phyloP scores from a whole-genome alignment of 495 filamentous ascomycete genomes.

The Bombardia bombarda region DNA sequence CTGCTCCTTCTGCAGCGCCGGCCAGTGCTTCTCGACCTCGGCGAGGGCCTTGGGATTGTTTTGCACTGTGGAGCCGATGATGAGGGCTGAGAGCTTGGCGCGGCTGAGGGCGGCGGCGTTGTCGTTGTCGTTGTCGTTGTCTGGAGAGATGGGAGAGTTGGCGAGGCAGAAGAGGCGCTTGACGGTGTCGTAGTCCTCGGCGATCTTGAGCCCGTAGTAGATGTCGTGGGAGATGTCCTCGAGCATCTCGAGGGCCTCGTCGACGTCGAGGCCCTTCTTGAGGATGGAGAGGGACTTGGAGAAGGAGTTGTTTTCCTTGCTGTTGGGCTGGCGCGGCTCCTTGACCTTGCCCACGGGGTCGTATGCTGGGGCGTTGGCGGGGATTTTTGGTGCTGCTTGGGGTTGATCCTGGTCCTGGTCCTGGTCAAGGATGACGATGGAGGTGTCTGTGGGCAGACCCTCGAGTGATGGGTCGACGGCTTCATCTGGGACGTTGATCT shows the following conservation, averaged over 20 bases:
- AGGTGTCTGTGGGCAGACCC: slow-evolving; percentile 38
- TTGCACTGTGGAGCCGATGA: slow-evolving; percentile 46
- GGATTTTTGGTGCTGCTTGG: too few relatives aligned
- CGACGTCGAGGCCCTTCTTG: slow-evolving; percentile 29
- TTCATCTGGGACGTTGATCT: slow-evolving; percentile 47
- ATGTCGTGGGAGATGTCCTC: slow-evolving; percentile 56
- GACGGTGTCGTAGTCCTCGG: slow-evolving; percentile 38
- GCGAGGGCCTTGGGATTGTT: slow-evolving; percentile 56
- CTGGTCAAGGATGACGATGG: slow-evolving; percentile 38
- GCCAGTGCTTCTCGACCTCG: slow-evolving; percentile 36
- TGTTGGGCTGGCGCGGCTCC: slow-evolving; percentile 29
- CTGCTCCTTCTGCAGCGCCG: slow-evolving; percentile 18
- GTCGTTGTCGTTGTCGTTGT: slow-evolving; percentile 4
- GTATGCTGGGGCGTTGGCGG: slow-evolving; percentile 37
- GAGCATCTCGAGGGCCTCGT: slow-evolving; percentile 40
- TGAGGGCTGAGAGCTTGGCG: slow-evolving; percentile 41
- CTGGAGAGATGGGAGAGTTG: slow-evolving; percentile 11
- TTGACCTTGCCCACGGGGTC: slow-evolving; percentile 43
- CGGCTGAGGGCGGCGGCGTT: slow-evolving; percentile 14
- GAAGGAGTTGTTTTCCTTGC: slow-evolving; percentile 24
- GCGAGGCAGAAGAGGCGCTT: slow-evolving; percentile 37
- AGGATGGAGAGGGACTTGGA: slow-evolving; percentile 34
- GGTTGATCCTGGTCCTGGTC: slow-evolving; percentile 19
- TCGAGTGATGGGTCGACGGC: slow-evolving; percentile 29
- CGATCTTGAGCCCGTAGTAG: slow-evolving; percentile 60